Evolutionary conservation across 2,329 filamentous ascomycete genomes (phyloP).

Genomic region (Trichophyton verrucosum): DNA sequence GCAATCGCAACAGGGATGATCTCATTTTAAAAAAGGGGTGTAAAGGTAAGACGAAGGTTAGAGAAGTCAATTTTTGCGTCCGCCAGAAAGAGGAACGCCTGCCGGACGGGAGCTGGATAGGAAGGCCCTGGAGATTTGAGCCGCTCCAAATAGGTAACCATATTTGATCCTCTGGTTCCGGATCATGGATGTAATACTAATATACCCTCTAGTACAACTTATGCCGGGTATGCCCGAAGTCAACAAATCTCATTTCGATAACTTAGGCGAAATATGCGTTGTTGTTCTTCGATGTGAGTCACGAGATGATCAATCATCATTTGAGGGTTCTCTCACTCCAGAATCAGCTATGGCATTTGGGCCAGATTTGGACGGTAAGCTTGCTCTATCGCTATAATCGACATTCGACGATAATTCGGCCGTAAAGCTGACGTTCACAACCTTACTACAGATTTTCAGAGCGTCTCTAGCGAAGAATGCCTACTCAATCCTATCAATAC

Average conservation of each 20-base stretch:
- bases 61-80: constrained; percentile 38
- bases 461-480: constrained; percentile 4
- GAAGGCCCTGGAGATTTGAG: constrained; percentile 42
- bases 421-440: background rate
- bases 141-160: constrained; percentile 36
- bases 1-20: constrained; percentile 41
- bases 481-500: background rate
- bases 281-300: constrained; percentile 20
- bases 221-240: constrained; percentile 9
- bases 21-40: constrained; percentile 17
- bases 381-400: too few species aligned
- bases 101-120: constrained; percentile 37
- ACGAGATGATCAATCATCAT: background rate
- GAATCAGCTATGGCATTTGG: constrained; percentile 16
- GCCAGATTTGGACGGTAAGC: constrained; percentile 15
- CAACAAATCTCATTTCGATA: constrained; percentile 8
- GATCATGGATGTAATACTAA: background rate
- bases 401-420: too few species aligned
- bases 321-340: constrained; percentile 11
- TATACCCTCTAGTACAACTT: constrained; percentile 1
- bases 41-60: constrained; percentile 19
- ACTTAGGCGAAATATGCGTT: constrained; percentile 22
- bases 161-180: background rate
- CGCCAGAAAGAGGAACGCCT: constrained; percentile 43
- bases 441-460: background rate